Percentiles rank a stretch among this genome's conserved stretches.
These are phyloP conservation scores for Ganoderma sinense DNA, from an alignment of 1,284 basidiomycete genomes.

Conservation along the genomic window DNA sequence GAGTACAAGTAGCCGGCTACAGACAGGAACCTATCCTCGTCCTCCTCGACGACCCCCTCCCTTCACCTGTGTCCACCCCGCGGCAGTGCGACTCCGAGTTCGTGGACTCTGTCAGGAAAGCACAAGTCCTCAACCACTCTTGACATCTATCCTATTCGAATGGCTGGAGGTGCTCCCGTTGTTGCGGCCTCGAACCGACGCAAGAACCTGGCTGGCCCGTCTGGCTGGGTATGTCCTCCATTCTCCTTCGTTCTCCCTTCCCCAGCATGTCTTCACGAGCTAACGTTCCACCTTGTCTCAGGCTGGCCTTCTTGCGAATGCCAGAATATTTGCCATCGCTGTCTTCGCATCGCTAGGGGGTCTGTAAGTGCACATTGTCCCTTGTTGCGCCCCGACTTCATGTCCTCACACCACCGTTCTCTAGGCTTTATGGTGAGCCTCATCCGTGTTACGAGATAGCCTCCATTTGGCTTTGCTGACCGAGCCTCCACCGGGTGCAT, in stretches of 20 bases:
- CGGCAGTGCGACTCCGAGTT: neutral
- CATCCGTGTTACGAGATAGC: slow-evolving; percentile 7
- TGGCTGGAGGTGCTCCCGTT: slow-evolving; percentile 51
- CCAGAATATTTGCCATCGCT: slow-evolving; percentile 65
- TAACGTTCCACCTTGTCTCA: slow-evolving; percentile 33
- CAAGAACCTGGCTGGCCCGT: slow-evolving; percentile 63
- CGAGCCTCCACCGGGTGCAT: neutral
- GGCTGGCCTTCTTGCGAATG: slow-evolving; percentile 70
- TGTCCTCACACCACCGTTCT: slow-evolving; percentile 3
- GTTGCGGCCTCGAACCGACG: slow-evolving; percentile 55
- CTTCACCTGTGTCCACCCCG: neutral
- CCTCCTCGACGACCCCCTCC: neutral
- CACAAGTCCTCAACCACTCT: neutral
- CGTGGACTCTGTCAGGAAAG: neutral
- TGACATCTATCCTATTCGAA: slow-evolving; percentile 34
- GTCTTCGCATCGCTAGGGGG: slow-evolving; percentile 79
- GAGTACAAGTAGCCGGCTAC: slow-evolving; percentile 14
- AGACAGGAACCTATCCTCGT: neutral
- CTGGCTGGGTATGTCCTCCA: slow-evolving; percentile 65
- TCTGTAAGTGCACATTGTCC: slow-evolving; percentile 52
- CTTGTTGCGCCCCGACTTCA: slow-evolving; percentile 1
- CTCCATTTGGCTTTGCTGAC: slow-evolving; percentile 6
- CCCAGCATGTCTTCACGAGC: no score
- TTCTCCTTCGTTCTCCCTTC: neutral
- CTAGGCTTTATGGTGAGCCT: slow-evolving; percentile 32